Base-by-base conservation (phyloP, 352 stramenopile species). In the Pythium plurisporium region DNA sequence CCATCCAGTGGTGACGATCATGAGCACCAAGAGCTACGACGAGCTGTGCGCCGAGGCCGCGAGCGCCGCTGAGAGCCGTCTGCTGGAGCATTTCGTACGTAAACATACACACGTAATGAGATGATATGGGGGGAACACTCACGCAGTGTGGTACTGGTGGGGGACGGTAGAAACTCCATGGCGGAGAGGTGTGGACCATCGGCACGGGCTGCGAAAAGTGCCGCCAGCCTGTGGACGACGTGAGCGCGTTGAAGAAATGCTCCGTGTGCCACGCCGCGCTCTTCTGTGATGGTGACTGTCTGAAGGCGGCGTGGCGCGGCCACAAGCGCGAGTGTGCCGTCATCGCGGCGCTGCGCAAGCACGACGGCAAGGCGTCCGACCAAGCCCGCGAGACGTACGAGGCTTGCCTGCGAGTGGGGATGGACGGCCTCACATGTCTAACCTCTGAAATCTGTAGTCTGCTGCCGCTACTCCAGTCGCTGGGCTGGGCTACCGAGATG, bases 161-260 rank as follows among this genome's bases (percentile, higher is more conserved):
- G n/a, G n/a, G n/a, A n/a, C 22, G 41, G 14, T 45, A 84, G 74
- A 82, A 87, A 67, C 55, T 82, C n/a, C 67, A 80, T 37, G 81
- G 81, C 15, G 81, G 79, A 30, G 81, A 88, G 38, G 81, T 91
- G 40, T 89, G 79, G 79, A 76, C 51, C n/a, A 77, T 89, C 40
- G 79, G 79, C 27, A 44, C 37, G 15, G 79, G 76, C 15, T 89
- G 79, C 45, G 66, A 89, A 44, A 70, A 61, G 58, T 89, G 79
- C 57, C 74, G 75, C 42, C 42, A 75, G 47, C 79, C 65, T 30
- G 30, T 70, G 7, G 69, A 82, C 25, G 69, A 86, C 64, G 61
- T 62, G 15, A 73, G 59, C 37, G 52, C 49, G 17, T 61, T 89
- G 19, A 87, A 89, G 76, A 82, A 76, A 54, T 89, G 79, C 58